Evolutionary conservation across 306 rosid species (phyloP), one percentile per base, ranked within the genome.

Genomic region (Leucaena leucocephala): DNA sequence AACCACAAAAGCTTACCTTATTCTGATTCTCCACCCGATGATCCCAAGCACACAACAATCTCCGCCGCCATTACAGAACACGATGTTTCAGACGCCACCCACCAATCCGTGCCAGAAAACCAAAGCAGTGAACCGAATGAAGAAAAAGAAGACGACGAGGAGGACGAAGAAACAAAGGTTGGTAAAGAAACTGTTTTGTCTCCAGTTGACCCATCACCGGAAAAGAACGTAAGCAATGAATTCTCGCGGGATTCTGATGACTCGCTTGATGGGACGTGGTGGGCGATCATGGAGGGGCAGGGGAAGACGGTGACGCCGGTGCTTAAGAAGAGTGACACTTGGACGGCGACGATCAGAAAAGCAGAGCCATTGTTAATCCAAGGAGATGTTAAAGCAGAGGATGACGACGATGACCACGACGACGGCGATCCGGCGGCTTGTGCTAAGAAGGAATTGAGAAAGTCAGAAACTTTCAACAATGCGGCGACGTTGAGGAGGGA

Each of bases 391-490:
- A 45, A 65, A 22, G 67, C 9, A 9, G 69, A 36, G 17, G 74
- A 50, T 15, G 81, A 19, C 3, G 4, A 6, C 3, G 85, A 38
- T 44, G 89, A 86, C 10, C 93, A 93, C 4, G 46, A 9, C 46
- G 46, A 43, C 46, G 12, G 2, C 12, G 46, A 43, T 43, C 86
- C 83, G 3, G 89, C 67, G 81, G 80, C 88, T 22, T 88, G 97
- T 94, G 92, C 90, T 42, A 71, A 75, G 62, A 78, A 46, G 71
- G 97, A 91, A 82, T 76, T 92, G 42, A 90, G 62, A 80, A 94
- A 92, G 58, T 86, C 94, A 59, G 93, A 87, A 1, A 90, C 90
- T 50, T 94, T 90, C 83, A 92, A 68, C 8, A 91, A 89, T 34
- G 82, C 91, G 35, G 87, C 81, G 15, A 82, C 91, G 50, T 71